Evolutionary conservation across 2,329 filamentous ascomycete genomes (phyloP).

Genomic region (Penicillium sp.): DNA sequence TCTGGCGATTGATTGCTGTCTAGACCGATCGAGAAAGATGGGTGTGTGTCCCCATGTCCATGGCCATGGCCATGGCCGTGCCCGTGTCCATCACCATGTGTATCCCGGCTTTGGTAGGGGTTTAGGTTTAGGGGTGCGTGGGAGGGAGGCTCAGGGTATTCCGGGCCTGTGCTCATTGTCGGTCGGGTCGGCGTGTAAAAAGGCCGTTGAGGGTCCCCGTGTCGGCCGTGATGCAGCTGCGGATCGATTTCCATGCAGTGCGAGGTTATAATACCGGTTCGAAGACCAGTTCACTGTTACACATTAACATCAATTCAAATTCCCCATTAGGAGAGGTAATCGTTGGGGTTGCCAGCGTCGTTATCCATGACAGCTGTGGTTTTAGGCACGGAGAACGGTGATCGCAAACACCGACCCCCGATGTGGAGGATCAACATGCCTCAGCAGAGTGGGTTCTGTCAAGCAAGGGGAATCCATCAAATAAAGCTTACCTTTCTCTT

Average conservation of each 20-base stretch:
- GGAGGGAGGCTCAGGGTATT: constrained; percentile 31
- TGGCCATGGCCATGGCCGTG: not conserved
- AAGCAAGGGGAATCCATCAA: not conserved
- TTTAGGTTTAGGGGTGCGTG: constrained; percentile 14
- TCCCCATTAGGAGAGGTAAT: no score
- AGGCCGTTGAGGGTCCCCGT: constrained; percentile 11
- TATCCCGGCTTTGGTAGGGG: constrained; percentile 5
- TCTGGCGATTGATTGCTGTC: constrained; percentile 9
- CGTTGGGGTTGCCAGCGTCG: not conserved
- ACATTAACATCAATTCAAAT: not conserved
- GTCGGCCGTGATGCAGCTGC: constrained; percentile 25
- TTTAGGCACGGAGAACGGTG: constrained; percentile 17
- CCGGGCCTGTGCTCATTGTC: constrained; percentile 7
- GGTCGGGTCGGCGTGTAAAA: constrained; percentile 10
- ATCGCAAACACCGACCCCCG: constrained; percentile 24
- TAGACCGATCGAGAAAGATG: not conserved
- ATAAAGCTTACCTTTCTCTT: not conserved
- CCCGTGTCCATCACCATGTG: not conserved
- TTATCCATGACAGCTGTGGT: not conserved
- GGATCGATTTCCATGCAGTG: constrained; percentile 35
- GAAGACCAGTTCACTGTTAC: not conserved
- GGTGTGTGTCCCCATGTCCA: not conserved
- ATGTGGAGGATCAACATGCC: constrained; percentile 7
- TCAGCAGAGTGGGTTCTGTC: not conserved
- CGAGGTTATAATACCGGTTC: not conserved